phyloP scores from a whole-genome alignment of 2,329 filamentous ascomycete species.

The Colletotrichum plurivorum region DNA sequence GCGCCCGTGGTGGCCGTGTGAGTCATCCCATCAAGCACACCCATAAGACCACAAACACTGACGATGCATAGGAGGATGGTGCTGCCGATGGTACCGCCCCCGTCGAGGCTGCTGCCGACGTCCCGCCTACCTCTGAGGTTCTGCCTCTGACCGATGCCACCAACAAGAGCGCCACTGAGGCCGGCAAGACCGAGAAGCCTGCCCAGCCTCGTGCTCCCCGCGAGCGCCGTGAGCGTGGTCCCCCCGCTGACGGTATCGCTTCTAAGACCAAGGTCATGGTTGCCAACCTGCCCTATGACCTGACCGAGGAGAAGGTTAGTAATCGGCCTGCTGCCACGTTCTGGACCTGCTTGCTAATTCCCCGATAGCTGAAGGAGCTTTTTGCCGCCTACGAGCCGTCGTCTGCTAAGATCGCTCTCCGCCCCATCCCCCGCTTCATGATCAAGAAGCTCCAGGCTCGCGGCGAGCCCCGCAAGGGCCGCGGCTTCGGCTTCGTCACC shows the following conservation, averaged over 20 bases:
- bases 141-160: slow-evolving; percentile 74
- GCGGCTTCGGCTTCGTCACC: slow-evolving; percentile 98
- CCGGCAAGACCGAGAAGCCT: slow-evolving; percentile 70
- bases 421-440: slow-evolving; percentile 99
- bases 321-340: neutral
- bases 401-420: slow-evolving; percentile 98
- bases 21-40: neutral
- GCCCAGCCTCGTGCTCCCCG: slow-evolving; percentile 68
- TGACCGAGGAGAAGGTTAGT: slow-evolving; percentile 94
- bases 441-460: slow-evolving; percentile 99
- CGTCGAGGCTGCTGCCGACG: slow-evolving; percentile 57
- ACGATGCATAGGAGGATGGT: slow-evolving; percentile 60
- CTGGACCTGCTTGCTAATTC: slow-evolving; percentile 42
- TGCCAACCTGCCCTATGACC: slow-evolving; percentile 97
- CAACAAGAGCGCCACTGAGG: slow-evolving; percentile 70
- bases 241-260: slow-evolving; percentile 95
- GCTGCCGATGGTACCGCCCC: slow-evolving; percentile 59
- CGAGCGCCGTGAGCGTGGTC: slow-evolving; percentile 86
- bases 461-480: slow-evolving; percentile 98
- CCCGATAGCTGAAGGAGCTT: slow-evolving; percentile 89
- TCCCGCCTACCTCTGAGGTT: slow-evolving; percentile 65
- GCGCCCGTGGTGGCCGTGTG: slow-evolving; percentile 70
- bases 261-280: slow-evolving; percentile 99
- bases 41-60: slow-evolving; percentile 2
- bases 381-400: slow-evolving; percentile 93